Evolutionary conservation across 805 yeast species (phyloP), one percentile per base, ranked within the genome.

Genomic region (Wickerhamomyces chaumierensis): DNA sequence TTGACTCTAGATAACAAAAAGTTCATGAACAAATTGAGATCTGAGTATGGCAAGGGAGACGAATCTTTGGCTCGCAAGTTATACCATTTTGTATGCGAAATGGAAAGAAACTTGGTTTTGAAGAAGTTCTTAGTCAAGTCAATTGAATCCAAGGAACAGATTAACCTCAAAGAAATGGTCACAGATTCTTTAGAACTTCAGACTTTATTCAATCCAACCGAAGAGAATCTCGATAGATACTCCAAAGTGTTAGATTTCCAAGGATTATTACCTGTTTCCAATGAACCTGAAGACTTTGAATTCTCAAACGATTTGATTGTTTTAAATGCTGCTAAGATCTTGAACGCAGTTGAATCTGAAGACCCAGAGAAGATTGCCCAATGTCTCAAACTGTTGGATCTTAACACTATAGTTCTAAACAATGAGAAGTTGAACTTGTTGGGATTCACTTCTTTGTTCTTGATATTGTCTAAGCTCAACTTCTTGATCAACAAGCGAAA

Each of bases 361-460:
- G 56, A 56, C 36, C 51, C 38, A 25, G 33, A 36, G 2, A 43
- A 40, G 28, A 54, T 56, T 13, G 36, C 44, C 35, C 44, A 46
- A 27, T 52, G 57, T 53, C 44, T 57, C 32, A 35, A 40, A 19
- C 52, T 46, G 36, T 32, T 53, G 21, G 48, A 53, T 31, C 27
- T 50, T 5, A 36, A 38, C 16, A 35, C 45, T 3, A 11, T 31
- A 3, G 37, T 34, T 16, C 32, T 42, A 16, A 31, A 31, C 18
- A 15, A 31, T 15, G 36, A 45, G 18, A 34, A 43, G 18, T 44
- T 53, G 44, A 20, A 41, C 6, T 33, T 57, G 8, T 36, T 58
- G 20, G 61, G 62, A 2, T 57, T 58, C 41, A 53, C 62, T 8
- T 51, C 61, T 3, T 39, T 57, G 21, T 55, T 51, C 39, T 42